Conservation (phyloP, 345 rosid species). For the Bruguiera sexangula region DNA sequence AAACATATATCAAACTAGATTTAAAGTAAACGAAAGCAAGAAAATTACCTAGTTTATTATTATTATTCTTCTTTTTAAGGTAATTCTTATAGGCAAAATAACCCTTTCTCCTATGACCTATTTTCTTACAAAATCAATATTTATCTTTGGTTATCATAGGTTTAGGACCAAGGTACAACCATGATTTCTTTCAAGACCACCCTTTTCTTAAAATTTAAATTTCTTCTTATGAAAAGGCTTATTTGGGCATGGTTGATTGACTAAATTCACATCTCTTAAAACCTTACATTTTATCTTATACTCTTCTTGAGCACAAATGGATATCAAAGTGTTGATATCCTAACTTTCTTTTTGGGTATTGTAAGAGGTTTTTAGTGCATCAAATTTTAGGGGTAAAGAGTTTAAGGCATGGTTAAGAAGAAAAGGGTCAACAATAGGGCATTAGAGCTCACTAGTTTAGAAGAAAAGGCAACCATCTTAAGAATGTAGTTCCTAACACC, state of each 20-base stretch:
- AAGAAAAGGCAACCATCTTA: neutral
- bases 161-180: neutral
- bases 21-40: neutral
- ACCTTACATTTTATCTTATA: neutral
- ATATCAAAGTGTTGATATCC: neutral
- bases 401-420: constrained; percentile 6
- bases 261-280: neutral
- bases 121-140: neutral
- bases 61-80: neutral
- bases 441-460: neutral
- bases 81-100: neutral
- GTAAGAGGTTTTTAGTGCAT: neutral
- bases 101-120: neutral
- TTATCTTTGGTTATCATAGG: neutral
- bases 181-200: neutral
- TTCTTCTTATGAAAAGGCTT: neutral
- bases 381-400: neutral
- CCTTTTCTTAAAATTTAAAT: too few relatives aligned
- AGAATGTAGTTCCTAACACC: neutral
- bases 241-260: neutral
- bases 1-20: neutral
- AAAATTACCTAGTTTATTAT: neutral
- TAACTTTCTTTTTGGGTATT: constrained; percentile 5
- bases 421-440: neutral
- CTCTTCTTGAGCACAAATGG: neutral